Base-by-base conservation (phyloP, 108 stramenopile genomes). In the Cyclotella choctawhatcheeana region DNA sequence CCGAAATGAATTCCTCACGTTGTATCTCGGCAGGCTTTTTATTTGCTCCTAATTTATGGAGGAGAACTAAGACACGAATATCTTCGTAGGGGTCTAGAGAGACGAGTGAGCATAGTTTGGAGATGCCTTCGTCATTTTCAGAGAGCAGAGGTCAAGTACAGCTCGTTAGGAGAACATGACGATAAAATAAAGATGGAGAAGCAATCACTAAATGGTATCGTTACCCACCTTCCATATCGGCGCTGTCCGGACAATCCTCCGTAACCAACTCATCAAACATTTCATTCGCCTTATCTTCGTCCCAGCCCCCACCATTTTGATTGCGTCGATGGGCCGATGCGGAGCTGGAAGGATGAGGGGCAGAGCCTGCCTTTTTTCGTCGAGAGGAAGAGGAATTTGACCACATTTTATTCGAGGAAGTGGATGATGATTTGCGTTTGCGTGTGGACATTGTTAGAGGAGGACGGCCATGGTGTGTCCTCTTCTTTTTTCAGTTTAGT, bases 11-110 rank as follows among this genome's bases (percentile, higher is more conserved):
- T 81, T 96, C 96, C 27, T 88, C 71, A 67, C 82, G 74, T 55
- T 75, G 74, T 48, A 97, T 88, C 56, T 95, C 89, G 0, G 85
- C 89, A 5, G 96, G 94, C 67, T 94, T 94, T 40, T 86, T 84
- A 21, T 84, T 82, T 7, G 90, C 86, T 1, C 92, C 93, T 17
- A 95, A 44, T 76, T 92, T 96, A 84, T 86, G 89, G 48, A 95
- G 73, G 58, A 97, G 65, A 8, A 97, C 95, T 53, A 97, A 66
- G 31, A 96, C 84, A 17, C 96, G 88, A 20, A 95, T 70, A 67
- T 97, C 95, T 24, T 86, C 87, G 47, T 83, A 64, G 20, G 93
- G 86, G 76, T 97, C 94, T 3, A 96, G 64, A 20, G 83, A 90
- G 22, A 97, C 72, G 48, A 89, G 82, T 61, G 93, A 89, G 67